Base-by-base conservation (phyloP, 106 monocot species). In the Narthecium ossifragum region DNA sequence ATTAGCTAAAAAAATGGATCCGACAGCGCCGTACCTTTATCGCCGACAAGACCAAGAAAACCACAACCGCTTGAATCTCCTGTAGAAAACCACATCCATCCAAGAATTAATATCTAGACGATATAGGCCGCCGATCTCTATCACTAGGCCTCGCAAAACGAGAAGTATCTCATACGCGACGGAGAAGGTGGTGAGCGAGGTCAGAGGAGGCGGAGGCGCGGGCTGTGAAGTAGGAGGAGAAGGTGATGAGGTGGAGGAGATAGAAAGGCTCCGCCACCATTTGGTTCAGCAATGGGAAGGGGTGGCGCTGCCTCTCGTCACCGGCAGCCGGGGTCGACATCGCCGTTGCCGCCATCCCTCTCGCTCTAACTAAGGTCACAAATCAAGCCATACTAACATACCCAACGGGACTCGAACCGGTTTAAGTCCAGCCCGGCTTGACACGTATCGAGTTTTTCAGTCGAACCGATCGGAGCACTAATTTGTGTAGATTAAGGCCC, bases 171-270 rank as follows among this genome's bases (percentile, higher is more conserved):
- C 9, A 23, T 75, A 90, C 90, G 50, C 83, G 67, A 27, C 69
- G 83, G 51, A 86, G 68, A 51, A 90, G 81, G 60, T 34, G 75
- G 64, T 31, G 53, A 56, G 62, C 56, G 61, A 64, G 52, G 49
- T 88, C 78, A 12, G 67, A 37, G 7, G 57, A 10, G 31, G 71
- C 75, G 39, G 85, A 55, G 51, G 60, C 64, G 45, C 93, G 88
- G 8, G 73, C 90, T 14, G 55, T 81, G 78, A 96, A 81, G 76
- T 90, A 90, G 64, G 96, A 90, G 75, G 86, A 90, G 78, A 96
- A 96, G 30, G 67, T 55, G 70, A 86, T 51, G 59, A 79, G 50
- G 60, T 96, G 96, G 53, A 96, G 65, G 50, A 90, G 60, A 63
- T 96, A 86, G 73, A 78, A 96, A 31, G 90, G 90, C 78, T 96